phyloP scores from a whole-genome alignment of 805 yeast species.

The Saccharomycopsis schoenii region DNA sequence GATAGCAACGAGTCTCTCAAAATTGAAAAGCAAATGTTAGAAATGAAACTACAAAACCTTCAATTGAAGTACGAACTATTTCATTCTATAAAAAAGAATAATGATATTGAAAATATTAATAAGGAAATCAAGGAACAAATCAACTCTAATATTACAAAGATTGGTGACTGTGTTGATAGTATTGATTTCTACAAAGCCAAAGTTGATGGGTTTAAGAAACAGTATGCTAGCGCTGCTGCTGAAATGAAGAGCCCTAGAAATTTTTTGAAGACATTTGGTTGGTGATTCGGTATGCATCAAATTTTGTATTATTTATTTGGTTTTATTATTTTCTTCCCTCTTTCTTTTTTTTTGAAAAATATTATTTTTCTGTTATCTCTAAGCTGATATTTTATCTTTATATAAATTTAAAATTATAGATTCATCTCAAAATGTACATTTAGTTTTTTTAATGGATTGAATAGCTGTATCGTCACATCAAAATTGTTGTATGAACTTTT shows the following conservation, averaged over 20 bases:
- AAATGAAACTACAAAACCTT: conserved; percentile 4
- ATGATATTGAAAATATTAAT: conserved; percentile 12
- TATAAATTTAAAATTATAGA: too few relatives aligned
- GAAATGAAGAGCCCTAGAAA: neutral
- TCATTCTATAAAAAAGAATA: conserved; percentile 10
- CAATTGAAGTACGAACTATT: conserved; percentile 13
- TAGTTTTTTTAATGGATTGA: too few relatives aligned
- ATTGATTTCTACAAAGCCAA: neutral
- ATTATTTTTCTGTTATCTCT: neutral
- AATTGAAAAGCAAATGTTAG: conserved; percentile 10
- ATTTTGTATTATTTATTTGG: neutral
- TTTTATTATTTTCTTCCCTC: neutral
- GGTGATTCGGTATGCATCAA: neutral
- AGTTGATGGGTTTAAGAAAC: neutral
- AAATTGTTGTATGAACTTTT: too few relatives aligned
- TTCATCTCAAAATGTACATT: too few relatives aligned
- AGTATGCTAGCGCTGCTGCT: neutral
- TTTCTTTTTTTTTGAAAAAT: neutral
- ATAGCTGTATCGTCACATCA: too few relatives aligned
- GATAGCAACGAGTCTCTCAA: conserved; percentile 11
- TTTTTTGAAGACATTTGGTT: neutral
- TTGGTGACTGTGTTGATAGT: conserved; percentile 6
- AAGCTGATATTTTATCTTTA: too few relatives aligned
- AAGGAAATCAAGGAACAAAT: conserved; percentile 14
- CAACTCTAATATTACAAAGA: conserved; percentile 6